Percentiles rank a stretch among this genome's conserved stretches.
Evolutionary conservation across 2,329 filamentous ascomycete species (phyloP).

Genomic region (Fusarium sp.): DNA sequence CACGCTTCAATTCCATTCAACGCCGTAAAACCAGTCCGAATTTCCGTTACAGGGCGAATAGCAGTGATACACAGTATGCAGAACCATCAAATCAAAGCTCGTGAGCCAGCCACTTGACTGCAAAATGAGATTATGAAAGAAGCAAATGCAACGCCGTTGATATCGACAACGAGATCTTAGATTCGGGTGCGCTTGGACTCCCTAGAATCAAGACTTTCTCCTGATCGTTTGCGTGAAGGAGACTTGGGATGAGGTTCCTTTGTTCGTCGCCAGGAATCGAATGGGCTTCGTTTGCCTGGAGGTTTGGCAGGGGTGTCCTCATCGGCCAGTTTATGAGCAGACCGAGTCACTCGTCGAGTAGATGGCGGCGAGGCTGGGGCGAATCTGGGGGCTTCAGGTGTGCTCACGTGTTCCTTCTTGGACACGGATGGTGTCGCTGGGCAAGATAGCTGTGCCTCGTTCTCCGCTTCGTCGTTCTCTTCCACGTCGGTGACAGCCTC

Average conservation of each 20-base stretch:
- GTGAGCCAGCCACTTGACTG: slow-evolving; percentile 21
- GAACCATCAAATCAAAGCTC: slow-evolving; percentile 30
- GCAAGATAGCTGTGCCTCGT: slow-evolving; percentile 41
- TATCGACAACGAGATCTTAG: slow-evolving; percentile 30
- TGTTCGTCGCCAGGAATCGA: slow-evolving; percentile 73
- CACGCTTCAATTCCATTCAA: slow-evolving; percentile 40
- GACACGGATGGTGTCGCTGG: slow-evolving; percentile 53
- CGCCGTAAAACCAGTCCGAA: slow-evolving; percentile 37
- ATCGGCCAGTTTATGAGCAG: slow-evolving; percentile 59
- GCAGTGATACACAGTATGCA: slow-evolving; percentile 28
- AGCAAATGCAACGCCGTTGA: slow-evolving; percentile 10
- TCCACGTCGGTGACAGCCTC: slow-evolving; percentile 69
- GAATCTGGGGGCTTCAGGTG: slow-evolving; percentile 65
- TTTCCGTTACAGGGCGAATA: slow-evolving; percentile 31
- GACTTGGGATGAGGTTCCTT: slow-evolving; percentile 61
- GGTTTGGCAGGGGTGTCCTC: slow-evolving; percentile 54
- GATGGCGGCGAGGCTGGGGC: slow-evolving; percentile 70
- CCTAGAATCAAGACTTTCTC: slow-evolving; percentile 45
- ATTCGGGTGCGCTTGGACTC: slow-evolving; percentile 51
- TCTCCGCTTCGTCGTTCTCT: slow-evolving; percentile 53
- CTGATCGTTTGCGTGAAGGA: slow-evolving; percentile 57
- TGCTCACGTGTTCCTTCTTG: slow-evolving; percentile 47
- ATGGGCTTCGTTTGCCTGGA: slow-evolving; percentile 61
- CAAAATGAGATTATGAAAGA: slow-evolving; percentile 5
- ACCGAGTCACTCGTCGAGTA: slow-evolving; percentile 67